phyloP scores from a whole-genome alignment of 2,329 filamentous ascomycete species.

The Pseudopithomyces maydicus region DNA sequence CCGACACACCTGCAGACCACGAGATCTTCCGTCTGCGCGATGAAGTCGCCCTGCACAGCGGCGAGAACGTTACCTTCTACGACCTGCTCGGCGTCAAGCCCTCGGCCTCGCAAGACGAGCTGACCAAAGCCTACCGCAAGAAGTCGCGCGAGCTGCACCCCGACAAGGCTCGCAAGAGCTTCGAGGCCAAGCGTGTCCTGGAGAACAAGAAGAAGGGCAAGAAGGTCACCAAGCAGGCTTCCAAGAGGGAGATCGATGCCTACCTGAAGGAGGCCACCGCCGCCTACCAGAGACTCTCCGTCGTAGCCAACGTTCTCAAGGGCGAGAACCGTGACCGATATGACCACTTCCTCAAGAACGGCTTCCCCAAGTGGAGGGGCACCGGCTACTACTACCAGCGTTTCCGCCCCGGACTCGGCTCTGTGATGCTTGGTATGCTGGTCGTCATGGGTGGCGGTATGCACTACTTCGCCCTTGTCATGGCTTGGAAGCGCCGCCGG shows the following conservation, averaged over 20 bases:
- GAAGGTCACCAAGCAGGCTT: conserved; percentile 71
- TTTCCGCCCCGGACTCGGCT: conserved; percentile 87
- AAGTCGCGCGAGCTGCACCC: conserved; percentile 84
- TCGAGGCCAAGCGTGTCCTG: conserved; percentile 68
- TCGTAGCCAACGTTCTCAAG: conserved; percentile 85
- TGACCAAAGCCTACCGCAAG: conserved; percentile 93
- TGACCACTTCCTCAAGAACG: conserved; percentile 90
- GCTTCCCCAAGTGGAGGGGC: conserved; percentile 95
- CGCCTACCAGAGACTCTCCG: conserved; percentile 80
- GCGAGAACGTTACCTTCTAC: conserved; percentile 86
- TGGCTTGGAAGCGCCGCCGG: conserved; percentile 86
- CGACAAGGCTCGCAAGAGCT: conserved; percentile 90
- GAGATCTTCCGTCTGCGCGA: conserved; percentile 97
- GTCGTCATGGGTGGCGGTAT: conserved; percentile 80
- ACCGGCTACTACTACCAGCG: conserved; percentile 98
- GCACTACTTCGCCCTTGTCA: conserved; percentile 84
- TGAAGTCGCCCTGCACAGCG: conserved; percentile 78
- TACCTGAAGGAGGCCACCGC: conserved; percentile 82
- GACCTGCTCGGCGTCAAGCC: conserved; percentile 80
- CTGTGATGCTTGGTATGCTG: conserved; percentile 81
- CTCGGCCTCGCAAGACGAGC: conserved; percentile 79
- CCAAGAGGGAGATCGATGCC: conserved; percentile 74
- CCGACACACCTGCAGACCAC: conserved; percentile 67
- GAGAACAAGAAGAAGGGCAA: conserved; percentile 59
- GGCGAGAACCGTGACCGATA: conserved; percentile 83